Evolutionary conservation across 164 flowering plant genomes (phyloP), one percentile per base, ranked within the genome.

Genomic region (Tetrastigma voinierianum): DNA sequence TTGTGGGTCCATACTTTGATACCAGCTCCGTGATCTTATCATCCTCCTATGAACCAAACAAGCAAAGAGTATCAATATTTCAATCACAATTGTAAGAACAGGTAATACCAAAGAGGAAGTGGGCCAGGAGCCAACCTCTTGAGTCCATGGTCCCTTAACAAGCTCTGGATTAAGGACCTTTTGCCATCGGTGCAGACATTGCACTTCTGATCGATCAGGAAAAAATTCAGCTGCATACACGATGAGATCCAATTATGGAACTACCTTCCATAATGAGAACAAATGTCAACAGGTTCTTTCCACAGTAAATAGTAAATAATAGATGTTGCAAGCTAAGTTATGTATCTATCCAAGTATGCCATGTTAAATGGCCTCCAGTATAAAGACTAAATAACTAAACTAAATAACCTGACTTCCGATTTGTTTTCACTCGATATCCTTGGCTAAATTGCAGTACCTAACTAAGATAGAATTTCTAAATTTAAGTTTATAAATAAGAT

Each of bases 71-170:
- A 17, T 74, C 15, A 64, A 40, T 14, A 0, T 25, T 46, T 14
- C 15, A 70, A 46, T 55, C 15, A 43, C 56, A 70, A 32, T 17
- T 47, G 8, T 49, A 23, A 51, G 25, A 21, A 69, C 44, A 25
- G 44, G 45, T 18, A 55, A 45, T 17, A 61, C 7, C n/a, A 58
- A 55, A 67, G 43, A 67, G 60, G 16, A 45, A 40, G 52, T 67
- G 52, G 4, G 24, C 48, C 46, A 45, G 64, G 53, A 16, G 47
- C 55, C 51, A 62, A 95, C 99, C 97, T 95, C 97, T 70, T 76
- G 90, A 66, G 91, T 90, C 99, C 99, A 95, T 47, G 99, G 98
- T 67, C 99, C 99, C 77, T 95, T 95, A 69, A 90, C 81, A 75
- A 95, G 91, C 61, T 95, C 98, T 10, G 99, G 98, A 82, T 93